Evolutionary conservation across 208 protist genomes (phyloP).

Genomic region (Trypanosoma caninum): DNA sequence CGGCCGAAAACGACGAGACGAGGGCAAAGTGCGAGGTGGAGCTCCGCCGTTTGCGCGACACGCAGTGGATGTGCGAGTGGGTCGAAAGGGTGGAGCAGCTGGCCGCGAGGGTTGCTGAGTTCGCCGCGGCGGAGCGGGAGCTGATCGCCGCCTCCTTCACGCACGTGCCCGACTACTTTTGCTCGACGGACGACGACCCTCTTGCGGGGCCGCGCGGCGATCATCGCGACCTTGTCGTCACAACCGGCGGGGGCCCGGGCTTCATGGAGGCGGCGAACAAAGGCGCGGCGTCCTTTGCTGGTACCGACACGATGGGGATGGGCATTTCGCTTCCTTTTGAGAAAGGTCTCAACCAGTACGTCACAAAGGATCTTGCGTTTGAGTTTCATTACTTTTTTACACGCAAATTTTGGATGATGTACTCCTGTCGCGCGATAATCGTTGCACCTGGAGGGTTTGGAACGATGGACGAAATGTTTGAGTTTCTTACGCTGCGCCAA

Average conservation of each 20-base stretch:
- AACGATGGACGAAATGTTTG: conserved; percentile 92
- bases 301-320: conserved; percentile 87
- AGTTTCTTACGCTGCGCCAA: conserved; percentile 89
- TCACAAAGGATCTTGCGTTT: conserved; percentile 85
- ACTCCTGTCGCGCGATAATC: conserved; percentile 88
- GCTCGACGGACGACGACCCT: conserved; percentile 17
- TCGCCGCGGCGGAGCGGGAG: conserved; percentile 36
- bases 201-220: not conserved
- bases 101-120: conserved; percentile 60
- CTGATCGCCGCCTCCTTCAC: conserved; percentile 57
- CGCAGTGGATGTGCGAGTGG: conserved; percentile 92
- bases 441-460: conserved; percentile 90
- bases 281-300: conserved; percentile 68
- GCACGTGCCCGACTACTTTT: conserved; percentile 79
- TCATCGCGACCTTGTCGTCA: conserved; percentile 72
- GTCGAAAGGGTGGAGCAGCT: conserved; percentile 70
- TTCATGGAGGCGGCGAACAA: conserved; percentile 94
- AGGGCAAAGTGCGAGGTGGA: conserved; percentile 27
- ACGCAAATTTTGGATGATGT: conserved; percentile 95
- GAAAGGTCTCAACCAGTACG: conserved; percentile 88
- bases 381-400: conserved; percentile 96
- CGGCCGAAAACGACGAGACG: conserved; percentile 18
- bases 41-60: conserved; percentile 59
- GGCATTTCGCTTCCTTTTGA: conserved; percentile 93
- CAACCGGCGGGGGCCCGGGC: conserved; percentile 89